phyloP scores from a whole-genome alignment of 768 basidiomycete genomes.

The Pleurotus eryngii region DNA sequence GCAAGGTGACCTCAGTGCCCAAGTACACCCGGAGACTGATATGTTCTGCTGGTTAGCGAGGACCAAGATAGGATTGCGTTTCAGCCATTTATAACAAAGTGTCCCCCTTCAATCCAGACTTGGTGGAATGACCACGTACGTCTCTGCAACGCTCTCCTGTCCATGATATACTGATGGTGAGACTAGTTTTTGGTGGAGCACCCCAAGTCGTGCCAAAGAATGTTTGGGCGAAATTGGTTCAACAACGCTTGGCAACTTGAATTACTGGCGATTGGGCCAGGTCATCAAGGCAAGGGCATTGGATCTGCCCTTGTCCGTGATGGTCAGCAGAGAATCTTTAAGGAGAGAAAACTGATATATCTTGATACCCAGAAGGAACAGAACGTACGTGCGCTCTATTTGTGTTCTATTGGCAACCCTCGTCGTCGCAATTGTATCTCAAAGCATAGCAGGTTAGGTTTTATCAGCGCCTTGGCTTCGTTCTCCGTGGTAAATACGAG shows the following conservation, averaged over 20 bases:
- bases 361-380: constrained; percentile 6
- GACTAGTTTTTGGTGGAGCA: not conserved
- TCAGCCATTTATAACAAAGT: constrained; percentile 1
- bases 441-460: constrained; percentile 5
- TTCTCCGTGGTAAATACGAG: constrained; percentile 3
- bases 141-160: too few species aligned
- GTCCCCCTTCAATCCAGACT: not conserved
- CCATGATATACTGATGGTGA: not conserved
- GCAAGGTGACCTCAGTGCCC: constrained; percentile 7
- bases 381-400: not conserved
- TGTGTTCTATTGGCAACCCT: not conserved
- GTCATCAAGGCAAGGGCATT: constrained; percentile 6
- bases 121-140: constrained; percentile 4
- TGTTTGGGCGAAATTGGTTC: constrained; percentile 2
- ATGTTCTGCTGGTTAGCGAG: constrained; percentile 2
- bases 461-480: constrained; percentile 6
- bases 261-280: constrained; percentile 4
- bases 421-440: not conserved
- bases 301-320: constrained; percentile 4
- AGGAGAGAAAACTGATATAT: constrained; percentile 3
- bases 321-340: constrained; percentile 5
- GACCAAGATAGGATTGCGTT: constrained; percentile 2
- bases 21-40: constrained; percentile 5
- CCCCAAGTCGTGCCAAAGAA: constrained; percentile 6
- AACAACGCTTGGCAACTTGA: constrained; percentile 7